A percentile compares a stretch with the other conserved stretches of the same genome.
Evolutionary conservation across 768 basidiomycete genomes (phyloP).

Genomic region (Lactifluus pinguis): DNA sequence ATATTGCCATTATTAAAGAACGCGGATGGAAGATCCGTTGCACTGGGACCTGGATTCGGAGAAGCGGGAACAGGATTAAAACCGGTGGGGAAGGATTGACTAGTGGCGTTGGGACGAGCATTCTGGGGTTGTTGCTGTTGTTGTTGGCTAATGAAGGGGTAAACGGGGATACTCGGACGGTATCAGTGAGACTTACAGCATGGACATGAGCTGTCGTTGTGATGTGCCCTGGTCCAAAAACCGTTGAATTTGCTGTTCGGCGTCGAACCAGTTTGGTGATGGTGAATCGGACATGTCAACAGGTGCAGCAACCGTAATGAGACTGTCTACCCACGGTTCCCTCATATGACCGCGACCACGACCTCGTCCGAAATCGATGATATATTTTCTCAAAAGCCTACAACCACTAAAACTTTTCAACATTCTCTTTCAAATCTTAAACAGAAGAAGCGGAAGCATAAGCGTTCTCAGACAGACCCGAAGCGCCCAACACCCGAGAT

Average conservation of each 20-base stretch:
- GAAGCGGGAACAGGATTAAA: constrained; percentile 12
- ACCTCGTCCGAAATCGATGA: constrained; percentile 69
- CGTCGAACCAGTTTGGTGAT: constrained; percentile 11
- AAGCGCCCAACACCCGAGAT: constrained; percentile 41
- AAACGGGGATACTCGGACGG: neutral
- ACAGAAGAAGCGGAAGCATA: constrained; percentile 43
- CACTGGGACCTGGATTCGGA: constrained; percentile 10
- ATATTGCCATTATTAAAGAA: constrained; percentile 27
- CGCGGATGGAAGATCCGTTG: constrained; percentile 1
- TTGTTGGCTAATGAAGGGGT: constrained; percentile 4
- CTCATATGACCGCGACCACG: neutral
- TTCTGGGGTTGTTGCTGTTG: constrained; percentile 12
- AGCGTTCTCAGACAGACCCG: constrained; percentile 24
- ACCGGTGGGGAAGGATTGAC: constrained; percentile 6
- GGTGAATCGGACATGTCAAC: constrained; percentile 9
- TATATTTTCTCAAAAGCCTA: constrained; percentile 52
- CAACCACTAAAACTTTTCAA: constrained; percentile 18
- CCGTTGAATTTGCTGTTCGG: constrained; percentile 16
- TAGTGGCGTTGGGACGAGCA: neutral
- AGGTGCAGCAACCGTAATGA: neutral
- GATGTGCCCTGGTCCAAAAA: constrained; percentile 15
- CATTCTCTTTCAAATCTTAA: constrained; percentile 8
- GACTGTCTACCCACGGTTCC: neutral
- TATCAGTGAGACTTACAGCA: constrained; percentile 15
- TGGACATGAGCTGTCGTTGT: constrained; percentile 17